Percentiles rank a stretch among this genome's conserved stretches.
Conservation (phyloP, 73 alveolate species). For the Paramecium pentaurelia region DNA sequence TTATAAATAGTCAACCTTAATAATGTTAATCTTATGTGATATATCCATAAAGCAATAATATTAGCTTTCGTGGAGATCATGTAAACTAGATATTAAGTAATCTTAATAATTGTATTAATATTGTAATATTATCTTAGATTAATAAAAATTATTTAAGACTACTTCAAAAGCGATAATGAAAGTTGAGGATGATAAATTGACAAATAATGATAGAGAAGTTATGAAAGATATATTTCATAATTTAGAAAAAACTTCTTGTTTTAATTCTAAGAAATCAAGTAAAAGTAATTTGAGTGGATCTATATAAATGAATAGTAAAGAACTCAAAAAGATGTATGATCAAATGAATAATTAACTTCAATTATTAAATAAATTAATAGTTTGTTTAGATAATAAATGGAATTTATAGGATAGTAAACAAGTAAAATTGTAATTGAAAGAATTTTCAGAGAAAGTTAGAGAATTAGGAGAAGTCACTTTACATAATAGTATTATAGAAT, state of each 20-base stretch:
- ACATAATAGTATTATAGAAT: not conserved
- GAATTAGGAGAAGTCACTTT: not conserved
- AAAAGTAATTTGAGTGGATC: not conserved
- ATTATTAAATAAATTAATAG: not conserved
- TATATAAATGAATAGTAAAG: not conserved
- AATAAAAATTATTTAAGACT: not conserved
- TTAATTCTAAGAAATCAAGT: not conserved
- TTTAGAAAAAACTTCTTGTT: not conserved
- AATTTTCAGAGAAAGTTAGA: not conserved
- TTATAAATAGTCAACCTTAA: not conserved
- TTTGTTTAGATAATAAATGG: not conserved
- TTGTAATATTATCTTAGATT: not conserved
- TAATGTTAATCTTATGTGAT: not conserved
- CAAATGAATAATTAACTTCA: not conserved
- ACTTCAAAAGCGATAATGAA: not conserved
- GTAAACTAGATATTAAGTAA: not conserved
- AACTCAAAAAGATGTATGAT: not conserved
- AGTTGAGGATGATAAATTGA: not conserved
- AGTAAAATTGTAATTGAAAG: not conserved
- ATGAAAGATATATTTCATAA: not conserved
- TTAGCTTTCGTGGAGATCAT: not conserved
- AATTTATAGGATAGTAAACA: not conserved
- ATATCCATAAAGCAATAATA: not conserved
- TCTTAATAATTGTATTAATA: not conserved
- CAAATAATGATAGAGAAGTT: not conserved